phyloP scores from a whole-genome alignment of 768 basidiomycete genomes.

The Chalciporus pseudorubinellus region DNA sequence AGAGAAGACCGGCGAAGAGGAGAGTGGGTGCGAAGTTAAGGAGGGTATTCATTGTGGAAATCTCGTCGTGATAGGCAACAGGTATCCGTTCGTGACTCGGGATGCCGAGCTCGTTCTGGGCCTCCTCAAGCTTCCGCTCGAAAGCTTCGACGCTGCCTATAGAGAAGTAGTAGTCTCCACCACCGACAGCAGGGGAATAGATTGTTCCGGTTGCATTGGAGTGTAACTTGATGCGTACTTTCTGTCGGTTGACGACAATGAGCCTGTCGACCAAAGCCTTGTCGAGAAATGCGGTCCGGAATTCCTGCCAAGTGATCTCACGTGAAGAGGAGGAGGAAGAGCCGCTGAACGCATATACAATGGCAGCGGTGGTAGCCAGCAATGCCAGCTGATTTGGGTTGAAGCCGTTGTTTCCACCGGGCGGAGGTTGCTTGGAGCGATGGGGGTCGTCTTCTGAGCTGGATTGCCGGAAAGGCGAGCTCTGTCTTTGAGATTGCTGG shows the following conservation, averaged over 20 bases:
- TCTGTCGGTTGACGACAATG: slow-evolving; percentile 84
- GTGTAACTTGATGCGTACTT: slow-evolving; percentile 90
- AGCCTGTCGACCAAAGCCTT: slow-evolving; percentile 95
- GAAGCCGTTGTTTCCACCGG: slow-evolving; percentile 44
- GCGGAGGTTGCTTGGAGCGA: slow-evolving; percentile 51
- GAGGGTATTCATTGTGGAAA: slow-evolving; percentile 75
- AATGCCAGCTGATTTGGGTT: slow-evolving; percentile 57
- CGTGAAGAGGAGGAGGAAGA: slow-evolving; percentile 52
- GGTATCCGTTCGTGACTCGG: slow-evolving; percentile 92
- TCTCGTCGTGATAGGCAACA: slow-evolving; percentile 95
- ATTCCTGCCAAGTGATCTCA: slow-evolving; percentile 99
- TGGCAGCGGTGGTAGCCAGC: slow-evolving; percentile 56
- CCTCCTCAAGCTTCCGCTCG: slow-evolving; percentile 91
- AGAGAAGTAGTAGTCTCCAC: slow-evolving; percentile 85
- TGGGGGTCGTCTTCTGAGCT: slow-evolving; percentile 28
- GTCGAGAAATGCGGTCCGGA: slow-evolving; percentile 94
- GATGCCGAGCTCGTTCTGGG: slow-evolving; percentile 89
- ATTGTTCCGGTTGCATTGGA: slow-evolving; percentile 81
- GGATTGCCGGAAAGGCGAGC: slow-evolving; percentile 27
- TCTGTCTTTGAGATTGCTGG: slow-evolving; percentile 38
- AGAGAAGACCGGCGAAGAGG: slow-evolving; percentile 84
- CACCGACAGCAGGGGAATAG: slow-evolving; percentile 57
- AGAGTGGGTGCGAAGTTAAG: slow-evolving; percentile 95
- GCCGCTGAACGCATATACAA: slow-evolving; percentile 59
- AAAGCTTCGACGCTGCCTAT: slow-evolving; percentile 98